Evolutionary conservation across 208 protist genomes (phyloP).

Genomic region (Lotmaria passim): DNA sequence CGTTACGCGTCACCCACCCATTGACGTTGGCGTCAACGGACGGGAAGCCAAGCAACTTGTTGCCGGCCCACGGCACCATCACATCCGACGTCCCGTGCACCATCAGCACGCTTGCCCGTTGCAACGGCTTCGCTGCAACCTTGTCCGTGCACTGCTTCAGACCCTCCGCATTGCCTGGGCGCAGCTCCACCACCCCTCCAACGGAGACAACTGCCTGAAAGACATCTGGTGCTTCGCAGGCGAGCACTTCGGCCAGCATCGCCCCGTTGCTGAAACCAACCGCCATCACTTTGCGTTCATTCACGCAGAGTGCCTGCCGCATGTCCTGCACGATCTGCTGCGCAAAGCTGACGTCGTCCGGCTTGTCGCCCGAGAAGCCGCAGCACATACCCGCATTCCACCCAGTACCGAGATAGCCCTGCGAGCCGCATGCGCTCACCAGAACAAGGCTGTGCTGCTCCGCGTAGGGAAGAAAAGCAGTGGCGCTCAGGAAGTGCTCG

Average conservation of each 20-base stretch:
- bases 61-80: slow-evolving; percentile 70
- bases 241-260: slow-evolving; percentile 76
- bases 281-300: slow-evolving; percentile 53
- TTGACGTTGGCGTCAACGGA: slow-evolving; percentile 44
- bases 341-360: slow-evolving; percentile 64
- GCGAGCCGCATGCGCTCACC: slow-evolving; percentile 65
- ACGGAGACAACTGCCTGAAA: slow-evolving; percentile 65
- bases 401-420: slow-evolving; percentile 55
- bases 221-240: slow-evolving; percentile 42
- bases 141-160: slow-evolving; percentile 43
- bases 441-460: slow-evolving; percentile 59
- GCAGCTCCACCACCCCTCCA: slow-evolving; percentile 61
- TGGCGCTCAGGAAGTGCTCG: slow-evolving; percentile 54
- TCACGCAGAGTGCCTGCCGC: slow-evolving; percentile 36
- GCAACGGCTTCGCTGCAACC: slow-evolving; percentile 16
- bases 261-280: slow-evolving; percentile 86
- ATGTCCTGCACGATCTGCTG: slow-evolving; percentile 38
- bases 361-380: slow-evolving; percentile 50
- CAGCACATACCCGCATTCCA: slow-evolving; percentile 84
- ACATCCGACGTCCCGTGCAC: slow-evolving; percentile 67
- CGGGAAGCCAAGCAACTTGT: slow-evolving; percentile 60
- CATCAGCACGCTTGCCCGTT: slow-evolving; percentile 64
- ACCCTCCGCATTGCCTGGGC: slow-evolving; percentile 61
- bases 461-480: slow-evolving; percentile 55
- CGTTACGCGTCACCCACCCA: slow-evolving; percentile 48